A percentile compares a stretch with the other conserved stretches of the same genome.
Evolutionary conservation across 352 stramenopile species (phyloP).

Genomic region (Phytopythium aichiense): DNA sequence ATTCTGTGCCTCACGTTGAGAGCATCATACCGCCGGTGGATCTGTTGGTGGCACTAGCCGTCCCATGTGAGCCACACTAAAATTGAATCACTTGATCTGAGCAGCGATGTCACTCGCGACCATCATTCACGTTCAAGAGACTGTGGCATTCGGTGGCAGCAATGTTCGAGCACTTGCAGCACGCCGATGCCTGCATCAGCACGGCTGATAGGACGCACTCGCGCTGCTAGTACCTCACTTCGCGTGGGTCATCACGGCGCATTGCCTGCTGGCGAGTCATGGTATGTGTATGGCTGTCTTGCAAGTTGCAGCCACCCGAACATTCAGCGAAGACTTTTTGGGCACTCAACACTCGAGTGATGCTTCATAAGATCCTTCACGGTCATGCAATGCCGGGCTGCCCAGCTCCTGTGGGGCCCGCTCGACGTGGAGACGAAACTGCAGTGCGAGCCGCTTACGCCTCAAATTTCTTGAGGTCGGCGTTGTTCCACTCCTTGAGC

Average conservation of each 20-base stretch:
- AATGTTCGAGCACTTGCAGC: not conserved
- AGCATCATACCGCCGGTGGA: not conserved
- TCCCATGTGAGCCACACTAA: not conserved
- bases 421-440: no score
- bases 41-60: not conserved
- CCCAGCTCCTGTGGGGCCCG: no score
- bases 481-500: constrained; percentile 45
- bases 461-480: constrained; percentile 54
- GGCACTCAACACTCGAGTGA: not conserved
- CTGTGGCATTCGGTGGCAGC: not conserved
- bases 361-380: not conserved
- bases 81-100: not conserved
- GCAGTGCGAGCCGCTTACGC: not conserved
- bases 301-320: not conserved
- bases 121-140: not conserved
- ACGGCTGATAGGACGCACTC: not conserved
- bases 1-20: not conserved
- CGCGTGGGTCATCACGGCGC: not conserved
- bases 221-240: not conserved
- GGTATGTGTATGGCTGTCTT: not conserved
- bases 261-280: not conserved
- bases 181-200: not conserved
- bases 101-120: not conserved
- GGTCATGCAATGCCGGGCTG: not conserved
- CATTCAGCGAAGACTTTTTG: not conserved